Evolutionary conservation across 1,139 yeast species (phyloP), one percentile per base, ranked within the genome.

Genomic region (Meyerozyma athensensis): DNA sequence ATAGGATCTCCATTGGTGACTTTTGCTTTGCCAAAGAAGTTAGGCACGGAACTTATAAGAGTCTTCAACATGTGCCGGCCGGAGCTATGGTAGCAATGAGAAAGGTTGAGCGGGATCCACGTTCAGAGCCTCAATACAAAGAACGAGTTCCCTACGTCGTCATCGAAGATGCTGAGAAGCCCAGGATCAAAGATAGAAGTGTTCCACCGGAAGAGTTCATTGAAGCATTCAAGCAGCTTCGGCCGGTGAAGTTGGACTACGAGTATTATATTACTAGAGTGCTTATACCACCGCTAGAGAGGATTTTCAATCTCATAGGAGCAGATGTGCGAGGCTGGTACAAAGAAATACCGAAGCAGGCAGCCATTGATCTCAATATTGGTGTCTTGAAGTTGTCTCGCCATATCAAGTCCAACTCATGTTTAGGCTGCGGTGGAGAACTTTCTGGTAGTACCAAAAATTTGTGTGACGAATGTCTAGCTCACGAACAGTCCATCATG

Each of bases 1-100:
- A 82, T 35, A 74, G 74, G 26, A 77, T 86, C 1, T 70, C 84
- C 0, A 65, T 87, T 4, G 81, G 81, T 43, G 97, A 92, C 54
- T 89, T 89, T 53, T 84, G 96, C 52, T 92, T 92, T 65, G 92
- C 96, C 1, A 86, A 86, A 52, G 96, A 86, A 49, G 97, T 92
- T 2, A 72, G 84, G 41, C 64, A 86, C 39, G 98, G 98, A 0
- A 71, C 81, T 0, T 92, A 92, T 56, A 85, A 84, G 49, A 80
- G 76, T 46, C 84, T 79, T 33, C 65, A 69, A 16, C 71, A 79
- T 36, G 72, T 86, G 3, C 98, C 98, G 0, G 94, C 97, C 0
- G 98, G 97, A 0, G 98, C 98, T 0, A 68, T 81, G 12, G 72
- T 92, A 2, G 84, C 95, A 7, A 72, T 75, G 43, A 73, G 74